phyloP scores from a whole-genome alignment of 208 protist genomes.

The Lotmaria passim region DNA sequence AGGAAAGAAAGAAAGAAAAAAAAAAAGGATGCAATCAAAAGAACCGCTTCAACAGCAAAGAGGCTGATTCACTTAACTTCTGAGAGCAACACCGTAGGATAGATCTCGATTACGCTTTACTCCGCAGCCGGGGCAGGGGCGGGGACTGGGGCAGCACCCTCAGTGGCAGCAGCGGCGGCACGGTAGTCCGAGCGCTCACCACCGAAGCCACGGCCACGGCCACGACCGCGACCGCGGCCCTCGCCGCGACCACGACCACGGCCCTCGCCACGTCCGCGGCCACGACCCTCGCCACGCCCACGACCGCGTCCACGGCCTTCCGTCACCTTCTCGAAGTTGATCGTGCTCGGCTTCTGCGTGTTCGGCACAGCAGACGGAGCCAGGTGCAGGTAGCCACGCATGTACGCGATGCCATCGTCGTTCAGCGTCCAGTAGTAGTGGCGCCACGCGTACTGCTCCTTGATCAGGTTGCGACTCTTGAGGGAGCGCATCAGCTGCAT shows the following conservation, averaged over 20 bases:
- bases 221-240: constrained; percentile 64
- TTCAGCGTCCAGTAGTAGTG: constrained; percentile 96
- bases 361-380: constrained; percentile 85
- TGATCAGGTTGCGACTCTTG: constrained; percentile 91
- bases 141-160: constrained; percentile 25
- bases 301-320: constrained; percentile 49
- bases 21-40: not conserved
- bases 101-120: constrained; percentile 18
- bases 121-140: constrained; percentile 44
- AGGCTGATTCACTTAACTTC: no score
- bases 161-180: constrained; percentile 44
- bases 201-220: constrained; percentile 81
- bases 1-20: not conserved
- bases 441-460: constrained; percentile 94
- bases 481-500: constrained; percentile 92
- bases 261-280: constrained; percentile 52
- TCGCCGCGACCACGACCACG: constrained; percentile 60
- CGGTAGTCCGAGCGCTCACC: constrained; percentile 83
- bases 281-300: constrained; percentile 52
- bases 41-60: no score
- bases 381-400: constrained; percentile 94
- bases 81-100: no score
- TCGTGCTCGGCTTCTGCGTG: constrained; percentile 85
- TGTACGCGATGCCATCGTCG: constrained; percentile 92
- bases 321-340: constrained; percentile 59